Evolutionary conservation across 2,329 filamentous ascomycete genomes (phyloP), one percentile per base, ranked within the genome.

Genomic region (Zasmidium citrigriseum): DNA sequence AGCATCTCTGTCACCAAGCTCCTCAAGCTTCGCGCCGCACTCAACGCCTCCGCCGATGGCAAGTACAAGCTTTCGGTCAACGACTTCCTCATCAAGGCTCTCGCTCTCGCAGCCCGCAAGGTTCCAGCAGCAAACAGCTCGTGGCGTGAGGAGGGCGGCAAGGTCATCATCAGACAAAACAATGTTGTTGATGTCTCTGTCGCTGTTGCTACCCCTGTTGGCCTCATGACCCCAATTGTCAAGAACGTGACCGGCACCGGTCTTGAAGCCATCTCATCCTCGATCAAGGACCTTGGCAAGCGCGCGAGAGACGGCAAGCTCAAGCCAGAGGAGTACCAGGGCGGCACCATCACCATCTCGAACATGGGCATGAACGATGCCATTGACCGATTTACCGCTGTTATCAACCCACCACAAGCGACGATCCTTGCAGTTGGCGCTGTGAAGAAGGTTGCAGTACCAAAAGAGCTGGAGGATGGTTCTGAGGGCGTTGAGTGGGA

Each of bases 351-450:
- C 81, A 97, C 93, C 77, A 98, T 99, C 80, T 96, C 91, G 81
- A 99, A 99, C 87, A 96, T 99, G 95, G 95, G 95, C 78, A 99
- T 99, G 95, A 99, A 99, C 86, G 74, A 88, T 49, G 93, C 95
- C 52, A 89, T 99, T 64, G 93, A 98, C 80, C 87, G 93, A 76
- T 99, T 99, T 82, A 98, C 95, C 53, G 95, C 95, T 68, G 90
- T 99, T 73, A 96, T 99, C 85, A 99, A 99, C 86, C 95, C 96
- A 67, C 95, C 95, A 54, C 96, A 99, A 82, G 90, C 95, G 55
- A 89, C 87, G 73, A 99, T 99, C 76, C 84, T 99, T 64, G 93
- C 95, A 55, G 90, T 99, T 59, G 95, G 96, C 71, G 96, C 92
- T 67, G 92, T 91, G 70, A 90, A 90, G 81, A 98, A 98, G 89